A percentile compares a stretch with the other conserved stretches of the same genome.
Evolutionary conservation across 768 basidiomycete species (phyloP).

Genomic region (Russula virescens): DNA sequence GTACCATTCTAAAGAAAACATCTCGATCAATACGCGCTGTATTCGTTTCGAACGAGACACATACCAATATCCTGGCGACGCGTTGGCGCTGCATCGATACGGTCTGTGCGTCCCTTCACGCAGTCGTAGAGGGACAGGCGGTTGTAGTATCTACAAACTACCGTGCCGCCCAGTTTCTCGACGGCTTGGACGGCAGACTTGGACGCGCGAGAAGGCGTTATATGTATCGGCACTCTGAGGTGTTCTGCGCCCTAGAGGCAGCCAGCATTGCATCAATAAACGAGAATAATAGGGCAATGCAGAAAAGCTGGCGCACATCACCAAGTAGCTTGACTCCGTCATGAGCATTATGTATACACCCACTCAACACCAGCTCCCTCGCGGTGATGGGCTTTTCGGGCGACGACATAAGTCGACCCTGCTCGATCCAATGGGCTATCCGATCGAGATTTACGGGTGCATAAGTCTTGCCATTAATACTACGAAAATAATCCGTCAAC

Average conservation of each 20-base stretch:
- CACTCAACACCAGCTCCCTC: slow-evolving; percentile 73
- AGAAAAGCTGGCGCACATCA: slow-evolving; percentile 46
- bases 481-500: background rate
- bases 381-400: slow-evolving; percentile 85
- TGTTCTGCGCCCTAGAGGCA: slow-evolving; percentile 53
- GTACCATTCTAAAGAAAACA: slow-evolving; percentile 62
- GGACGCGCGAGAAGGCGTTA: slow-evolving; percentile 80
- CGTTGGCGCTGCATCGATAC: slow-evolving; percentile 73
- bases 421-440: slow-evolving; percentile 87
- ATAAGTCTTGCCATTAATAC: slow-evolving; percentile 67
- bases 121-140: slow-evolving; percentile 74
- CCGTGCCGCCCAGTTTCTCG: slow-evolving; percentile 72
- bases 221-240: slow-evolving; percentile 66
- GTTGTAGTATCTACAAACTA: slow-evolving; percentile 92
- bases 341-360: slow-evolving; percentile 81
- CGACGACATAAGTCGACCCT: slow-evolving; percentile 72
- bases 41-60: slow-evolving; percentile 29
- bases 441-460: slow-evolving; percentile 83
- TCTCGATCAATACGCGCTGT: background rate
- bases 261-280: background rate
- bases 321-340: slow-evolving; percentile 91
- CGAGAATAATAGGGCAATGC: background rate
- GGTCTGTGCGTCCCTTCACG: slow-evolving; percentile 64
- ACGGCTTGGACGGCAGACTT: slow-evolving; percentile 81
- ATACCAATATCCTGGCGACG: slow-evolving; percentile 78